A percentile compares a stretch with the other conserved stretches of the same genome.
phyloP scores from a whole-genome alignment of 352 stramenopile genomes.

The Globisporangium rhizosaccharum region DNA sequence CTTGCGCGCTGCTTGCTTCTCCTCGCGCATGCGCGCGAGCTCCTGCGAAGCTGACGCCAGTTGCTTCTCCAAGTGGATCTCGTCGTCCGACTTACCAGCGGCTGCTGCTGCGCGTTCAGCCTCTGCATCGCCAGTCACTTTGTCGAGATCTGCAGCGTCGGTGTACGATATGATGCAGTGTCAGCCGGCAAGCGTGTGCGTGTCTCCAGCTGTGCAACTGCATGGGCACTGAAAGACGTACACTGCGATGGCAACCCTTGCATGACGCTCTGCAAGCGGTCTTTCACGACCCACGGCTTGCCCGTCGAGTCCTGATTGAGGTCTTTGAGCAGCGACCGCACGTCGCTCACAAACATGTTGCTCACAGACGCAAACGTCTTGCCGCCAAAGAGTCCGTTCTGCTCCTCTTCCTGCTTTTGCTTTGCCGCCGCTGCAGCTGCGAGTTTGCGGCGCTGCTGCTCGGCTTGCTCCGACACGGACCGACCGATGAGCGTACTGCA shows the following conservation, averaged over 20 bases:
- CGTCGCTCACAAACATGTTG: slow-evolving; percentile 59
- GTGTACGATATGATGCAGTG: not conserved
- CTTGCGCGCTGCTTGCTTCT: slow-evolving; percentile 14
- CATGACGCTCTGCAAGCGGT: slow-evolving; percentile 56
- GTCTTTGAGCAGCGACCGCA: slow-evolving; percentile 55
- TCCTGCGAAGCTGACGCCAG: slow-evolving; percentile 35
- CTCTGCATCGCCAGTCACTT: slow-evolving; percentile 32
- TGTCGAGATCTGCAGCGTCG: slow-evolving; percentile 36
- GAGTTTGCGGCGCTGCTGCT: slow-evolving; percentile 22
- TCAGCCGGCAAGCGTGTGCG: not conserved
- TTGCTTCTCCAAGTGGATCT: slow-evolving; percentile 52
- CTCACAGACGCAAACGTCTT: slow-evolving; percentile 24
- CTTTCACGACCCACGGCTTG: slow-evolving; percentile 57
- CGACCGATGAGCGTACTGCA: slow-evolving; percentile 62
- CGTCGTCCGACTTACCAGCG: slow-evolving; percentile 36
- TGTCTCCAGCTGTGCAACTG: no score
- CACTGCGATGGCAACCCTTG: slow-evolving; percentile 54
- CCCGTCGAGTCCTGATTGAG: slow-evolving; percentile 55
- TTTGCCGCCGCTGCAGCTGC: slow-evolving; percentile 10
- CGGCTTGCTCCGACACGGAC: slow-evolving; percentile 27
- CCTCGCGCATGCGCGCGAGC: slow-evolving; percentile 24
- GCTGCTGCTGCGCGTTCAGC: slow-evolving; percentile 12
- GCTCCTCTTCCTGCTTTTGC: slow-evolving; percentile 19
- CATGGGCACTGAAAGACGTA: slow-evolving; percentile 10
- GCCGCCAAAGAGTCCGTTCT: slow-evolving; percentile 19